Base-by-base conservation (phyloP, 2,329 filamentous ascomycete species). In the Ceratocystis diversiconidia region DNA sequence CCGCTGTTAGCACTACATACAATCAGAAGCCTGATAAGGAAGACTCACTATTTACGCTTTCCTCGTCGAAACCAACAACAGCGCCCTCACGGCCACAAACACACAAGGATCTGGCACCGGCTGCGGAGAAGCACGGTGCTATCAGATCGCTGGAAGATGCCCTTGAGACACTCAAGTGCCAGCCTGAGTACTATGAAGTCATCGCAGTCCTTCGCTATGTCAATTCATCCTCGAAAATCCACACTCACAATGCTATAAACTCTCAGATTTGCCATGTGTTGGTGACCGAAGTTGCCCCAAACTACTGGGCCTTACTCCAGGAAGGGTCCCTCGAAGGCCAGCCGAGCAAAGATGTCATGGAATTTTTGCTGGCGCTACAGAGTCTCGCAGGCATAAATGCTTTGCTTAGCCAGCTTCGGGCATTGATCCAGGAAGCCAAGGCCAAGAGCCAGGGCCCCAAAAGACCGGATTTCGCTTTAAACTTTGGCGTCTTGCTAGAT, bases 321-420 rank as follows among this genome's bases (percentile, higher is more conserved):
- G 80, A 82, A 66, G 76, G 75, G n/a, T 73, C 72, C 2, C 36
- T 72, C 44, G 69, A 25, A 66, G 67, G 10, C 67, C 64, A 46
- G 44, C 62, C 5, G 61, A 69, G 32, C 8, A 70, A 70, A 28
- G 80, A 81, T 48, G 70, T 78, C 0, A 73, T 75, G 50, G 73
- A 82, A 1, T 75, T 97, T 17, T 70, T 89, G 0, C 73, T 75
- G 67, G 89, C 85, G 71, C 76, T 99, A 4, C 80, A 80, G 66
- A 96, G 85, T 71, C 78, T 94, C 17, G 80, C 86, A 1, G 92
- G 91, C 0, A 74, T 96, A 41, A 92, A 90, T 68, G 87, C 89
- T n/a, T 72, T 92, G 32, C 73, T 91, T 8, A 80, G 85, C n/a
- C 84, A 87, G 64, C 76, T 95, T 36, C 85, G 83, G 67, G 78